A percentile compares a stretch with the other conserved stretches of the same genome.
Evolutionary conservation across 1,284 basidiomycete species (phyloP).

Genomic region (Fomitiporia mediterranea): DNA sequence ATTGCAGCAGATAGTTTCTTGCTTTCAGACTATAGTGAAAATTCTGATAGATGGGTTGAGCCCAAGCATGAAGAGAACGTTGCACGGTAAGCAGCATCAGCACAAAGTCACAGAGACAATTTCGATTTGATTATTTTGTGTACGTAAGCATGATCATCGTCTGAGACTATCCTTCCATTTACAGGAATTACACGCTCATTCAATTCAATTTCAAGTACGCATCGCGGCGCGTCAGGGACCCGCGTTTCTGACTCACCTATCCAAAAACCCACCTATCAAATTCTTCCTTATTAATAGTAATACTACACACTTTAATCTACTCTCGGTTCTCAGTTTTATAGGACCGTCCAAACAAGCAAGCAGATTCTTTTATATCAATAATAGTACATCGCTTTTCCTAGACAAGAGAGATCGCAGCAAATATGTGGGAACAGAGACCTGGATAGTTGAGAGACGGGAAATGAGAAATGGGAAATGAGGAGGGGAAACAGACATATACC

Average conservation of each 20-base stretch:
- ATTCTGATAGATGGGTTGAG: too few relatives aligned
- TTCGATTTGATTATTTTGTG: not conserved
- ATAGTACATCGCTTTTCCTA: not conserved
- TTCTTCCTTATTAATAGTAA: too few relatives aligned
- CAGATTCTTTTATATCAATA: too few relatives aligned
- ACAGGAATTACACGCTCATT: not conserved
- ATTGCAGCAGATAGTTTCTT: not conserved
- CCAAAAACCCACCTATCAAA: too few relatives aligned
- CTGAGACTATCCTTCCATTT: not conserved
- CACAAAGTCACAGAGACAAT: not conserved
- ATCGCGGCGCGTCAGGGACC: slow-evolving; percentile 1
- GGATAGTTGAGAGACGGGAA: too few relatives aligned
- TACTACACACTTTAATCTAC: too few relatives aligned
- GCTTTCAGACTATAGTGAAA: not conserved
- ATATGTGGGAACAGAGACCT: too few relatives aligned
- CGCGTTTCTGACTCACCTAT: not conserved
- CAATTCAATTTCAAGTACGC: not conserved
- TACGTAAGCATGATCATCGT: not conserved
- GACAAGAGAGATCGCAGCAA: too few relatives aligned
- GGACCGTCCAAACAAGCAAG: too few relatives aligned
- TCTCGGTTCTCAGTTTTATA: too few relatives aligned
- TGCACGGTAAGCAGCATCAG: not conserved
- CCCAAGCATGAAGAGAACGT: not conserved
- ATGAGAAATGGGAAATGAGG: too few relatives aligned
- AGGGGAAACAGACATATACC: too few relatives aligned